Conservation (phyloP, 371 early-diverging fungal species). For the Mucor indicus region DNA sequence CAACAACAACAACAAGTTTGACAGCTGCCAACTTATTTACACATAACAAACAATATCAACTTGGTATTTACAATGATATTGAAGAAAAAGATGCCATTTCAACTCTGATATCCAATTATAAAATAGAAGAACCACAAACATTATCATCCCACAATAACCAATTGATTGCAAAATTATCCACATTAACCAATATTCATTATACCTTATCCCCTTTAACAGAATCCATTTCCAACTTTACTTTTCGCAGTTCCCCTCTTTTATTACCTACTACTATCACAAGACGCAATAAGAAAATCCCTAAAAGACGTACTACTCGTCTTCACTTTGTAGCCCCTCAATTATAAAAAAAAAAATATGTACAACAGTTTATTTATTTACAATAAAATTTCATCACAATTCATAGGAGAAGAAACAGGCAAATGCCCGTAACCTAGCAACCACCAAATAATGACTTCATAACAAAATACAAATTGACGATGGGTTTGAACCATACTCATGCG, state of each 20-base stretch:
- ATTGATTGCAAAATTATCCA: constrained; percentile 80
- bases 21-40: constrained; percentile 19
- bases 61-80: not conserved
- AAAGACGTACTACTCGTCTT: constrained; percentile 36
- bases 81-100: constrained; percentile 23
- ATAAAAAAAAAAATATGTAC: constrained; percentile 17
- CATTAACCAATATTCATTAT: constrained; percentile 75
- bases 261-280: constrained; percentile 8
- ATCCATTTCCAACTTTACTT: constrained; percentile 71
- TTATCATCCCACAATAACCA: too few relatives aligned
- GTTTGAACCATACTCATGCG: constrained; percentile 84
- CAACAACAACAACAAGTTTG: not conserved
- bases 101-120: too few relatives aligned
- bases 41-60: constrained; percentile 13
- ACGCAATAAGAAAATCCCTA: constrained; percentile 38
- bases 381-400: not conserved
- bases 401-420: not conserved
- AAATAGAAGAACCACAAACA: too few relatives aligned
- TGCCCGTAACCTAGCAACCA: constrained; percentile 28
- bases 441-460: constrained; percentile 77
- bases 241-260: constrained; percentile 61
- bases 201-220: constrained; percentile 83
- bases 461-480: constrained; percentile 79
- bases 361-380: too few relatives aligned
- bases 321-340: constrained; percentile 12